Evolutionary conservation across 176 grass and related monocot genomes (phyloP).

Genomic region (Triticum urartu): DNA sequence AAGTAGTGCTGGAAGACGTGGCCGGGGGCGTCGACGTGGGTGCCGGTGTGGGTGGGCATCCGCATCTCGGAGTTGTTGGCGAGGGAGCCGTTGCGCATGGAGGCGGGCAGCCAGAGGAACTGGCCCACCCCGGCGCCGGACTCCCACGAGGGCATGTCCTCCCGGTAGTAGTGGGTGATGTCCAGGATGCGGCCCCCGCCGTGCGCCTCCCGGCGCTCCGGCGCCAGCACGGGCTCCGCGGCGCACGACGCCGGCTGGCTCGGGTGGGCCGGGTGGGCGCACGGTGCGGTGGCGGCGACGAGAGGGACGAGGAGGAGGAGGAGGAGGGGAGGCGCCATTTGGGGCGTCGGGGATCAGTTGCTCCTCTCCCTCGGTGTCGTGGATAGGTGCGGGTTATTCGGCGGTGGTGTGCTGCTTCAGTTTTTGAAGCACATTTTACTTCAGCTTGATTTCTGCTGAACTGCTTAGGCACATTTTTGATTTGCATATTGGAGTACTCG

Average conservation of each 20-base stretch:
- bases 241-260: constrained; percentile 26
- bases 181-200: constrained; percentile 59
- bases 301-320: constrained; percentile 29
- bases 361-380: background rate
- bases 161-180: constrained; percentile 64
- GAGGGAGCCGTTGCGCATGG: constrained; percentile 61
- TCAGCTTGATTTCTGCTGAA: no score
- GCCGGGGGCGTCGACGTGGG: constrained; percentile 65
- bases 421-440: no score
- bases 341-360: background rate
- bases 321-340: constrained; percentile 9
- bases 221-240: background rate
- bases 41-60: constrained; percentile 55
- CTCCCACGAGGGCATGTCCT: constrained; percentile 63
- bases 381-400: background rate
- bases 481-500: no score
- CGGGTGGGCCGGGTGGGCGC: constrained; percentile 30
- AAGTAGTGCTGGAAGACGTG: constrained; percentile 75
- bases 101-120: constrained; percentile 49
- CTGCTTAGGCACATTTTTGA: no score
- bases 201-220: constrained; percentile 48
- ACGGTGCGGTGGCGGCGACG: background rate
- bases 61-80: constrained; percentile 64
- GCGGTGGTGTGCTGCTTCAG: no score
- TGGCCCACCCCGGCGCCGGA: constrained; percentile 49